Conservation (phyloP, 108 stramenopile species). For the Pseudonitzschia delicatissima region DNA sequence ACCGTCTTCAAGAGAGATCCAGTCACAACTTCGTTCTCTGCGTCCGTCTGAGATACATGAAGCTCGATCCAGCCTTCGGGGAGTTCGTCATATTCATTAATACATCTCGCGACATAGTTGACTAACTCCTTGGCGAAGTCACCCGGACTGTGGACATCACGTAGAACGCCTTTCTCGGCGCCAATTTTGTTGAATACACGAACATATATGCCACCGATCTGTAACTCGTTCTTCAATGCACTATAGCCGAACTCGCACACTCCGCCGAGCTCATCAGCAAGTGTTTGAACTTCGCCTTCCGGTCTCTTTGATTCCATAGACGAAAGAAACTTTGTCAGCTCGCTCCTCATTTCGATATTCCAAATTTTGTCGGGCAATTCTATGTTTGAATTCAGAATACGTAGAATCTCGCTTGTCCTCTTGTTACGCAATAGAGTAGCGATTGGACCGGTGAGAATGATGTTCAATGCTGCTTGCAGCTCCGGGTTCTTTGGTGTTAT, state of each 20-base stretch:
- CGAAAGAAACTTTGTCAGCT: conserved; percentile 44
- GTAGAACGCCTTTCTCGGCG: conserved; percentile 40
- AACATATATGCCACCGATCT: conserved; percentile 69
- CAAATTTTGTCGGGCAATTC: conserved; percentile 68
- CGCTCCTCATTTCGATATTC: conserved; percentile 69
- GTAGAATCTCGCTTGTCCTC: conserved; percentile 51
- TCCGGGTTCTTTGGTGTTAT: conserved; percentile 35
- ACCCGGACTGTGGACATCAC: conserved; percentile 38
- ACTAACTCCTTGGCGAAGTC: conserved; percentile 49
- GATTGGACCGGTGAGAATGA: conserved; percentile 58
- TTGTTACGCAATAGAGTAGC: conserved; percentile 59
- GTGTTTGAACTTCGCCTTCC: conserved; percentile 16
- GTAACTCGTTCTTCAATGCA: conserved; percentile 49
- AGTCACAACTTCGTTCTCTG: conserved; percentile 8
- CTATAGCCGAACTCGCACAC: conserved; percentile 38
- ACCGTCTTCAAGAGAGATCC: conserved; percentile 3
- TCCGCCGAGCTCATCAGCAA: conserved; percentile 38
- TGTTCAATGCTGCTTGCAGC: conserved; percentile 38
- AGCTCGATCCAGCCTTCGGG: conserved; percentile 21
- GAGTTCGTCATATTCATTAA: conserved; percentile 31
- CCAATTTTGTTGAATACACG: conserved; percentile 61
- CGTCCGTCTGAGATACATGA: not conserved
- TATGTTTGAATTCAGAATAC: conserved; percentile 53
- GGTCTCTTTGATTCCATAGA: conserved; percentile 36
- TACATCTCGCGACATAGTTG: conserved; percentile 34